These are phyloP conservation scores for Eleusine coracana DNA, from an alignment of 176 grass and related monocot genomes.

Conservation along the genomic window DNA sequence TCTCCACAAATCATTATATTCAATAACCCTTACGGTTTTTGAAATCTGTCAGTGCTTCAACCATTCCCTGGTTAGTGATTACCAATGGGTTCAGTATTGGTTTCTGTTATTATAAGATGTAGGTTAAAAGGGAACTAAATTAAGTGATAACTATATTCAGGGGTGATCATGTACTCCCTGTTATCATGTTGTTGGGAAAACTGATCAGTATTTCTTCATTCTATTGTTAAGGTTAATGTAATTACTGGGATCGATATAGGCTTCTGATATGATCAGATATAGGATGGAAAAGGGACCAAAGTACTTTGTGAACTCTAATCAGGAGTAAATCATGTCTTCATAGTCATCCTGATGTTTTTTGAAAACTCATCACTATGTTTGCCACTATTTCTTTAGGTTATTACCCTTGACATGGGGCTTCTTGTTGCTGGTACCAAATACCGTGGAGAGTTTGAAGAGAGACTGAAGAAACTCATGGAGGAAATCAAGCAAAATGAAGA, in stretches of 20 bases:
- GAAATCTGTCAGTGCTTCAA: neutral
- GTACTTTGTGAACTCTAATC: constrained; percentile 1
- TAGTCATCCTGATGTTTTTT: constrained; percentile 1
- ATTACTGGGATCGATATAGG: constrained; percentile 7
- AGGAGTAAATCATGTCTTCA: neutral
- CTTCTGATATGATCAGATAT: neutral
- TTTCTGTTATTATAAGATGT: neutral
- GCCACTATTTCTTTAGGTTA: constrained; percentile 57
- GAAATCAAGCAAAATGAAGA: constrained; percentile 99
- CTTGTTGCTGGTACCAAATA: constrained; percentile 99
- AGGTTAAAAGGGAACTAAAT: neutral
- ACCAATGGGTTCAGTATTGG: neutral
- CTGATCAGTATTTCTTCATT: neutral
- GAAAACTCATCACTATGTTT: constrained; percentile 2
- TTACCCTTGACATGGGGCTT: constrained; percentile 99
- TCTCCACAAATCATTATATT: neutral
- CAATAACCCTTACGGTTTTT: neutral
- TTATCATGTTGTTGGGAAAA: neutral
- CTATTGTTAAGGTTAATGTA: neutral
- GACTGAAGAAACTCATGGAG: constrained; percentile 98
- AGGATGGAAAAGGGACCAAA: neutral
- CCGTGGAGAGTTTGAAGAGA: constrained; percentile 99
- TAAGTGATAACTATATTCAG: neutral
- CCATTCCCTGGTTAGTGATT: neutral
- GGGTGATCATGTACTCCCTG: neutral